A percentile compares a stretch with the other conserved stretches of the same genome.
phyloP scores from a whole-genome alignment of 257 asterid species.

The Primulina tabacum region DNA sequence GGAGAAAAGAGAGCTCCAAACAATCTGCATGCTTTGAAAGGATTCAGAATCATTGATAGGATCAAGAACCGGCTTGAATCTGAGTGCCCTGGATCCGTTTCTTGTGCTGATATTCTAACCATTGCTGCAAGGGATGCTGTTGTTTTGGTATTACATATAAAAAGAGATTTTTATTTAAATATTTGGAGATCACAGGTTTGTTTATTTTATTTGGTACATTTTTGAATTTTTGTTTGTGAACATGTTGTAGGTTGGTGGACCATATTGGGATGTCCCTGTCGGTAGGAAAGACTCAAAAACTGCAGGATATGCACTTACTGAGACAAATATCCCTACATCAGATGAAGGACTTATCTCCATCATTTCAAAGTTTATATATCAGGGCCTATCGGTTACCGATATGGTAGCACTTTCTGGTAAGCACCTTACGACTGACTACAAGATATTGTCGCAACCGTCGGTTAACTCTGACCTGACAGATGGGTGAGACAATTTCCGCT shows the following conservation, averaged over 20 bases:
- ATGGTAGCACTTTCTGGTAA: slow-evolving; percentile 94
- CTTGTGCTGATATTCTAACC: slow-evolving; percentile 91
- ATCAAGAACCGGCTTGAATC: slow-evolving; percentile 75
- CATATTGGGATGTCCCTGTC: slow-evolving; percentile 85
- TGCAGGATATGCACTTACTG: slow-evolving; percentile 63
- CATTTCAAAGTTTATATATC: slow-evolving; percentile 67
- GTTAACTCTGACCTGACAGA: too few relatives aligned
- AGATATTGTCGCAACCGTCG: too few relatives aligned
- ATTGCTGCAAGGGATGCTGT: slow-evolving; percentile 92
- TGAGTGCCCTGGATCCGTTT: slow-evolving; percentile 75
- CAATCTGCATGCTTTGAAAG: slow-evolving; percentile 63
- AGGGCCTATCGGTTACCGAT: slow-evolving; percentile 80
- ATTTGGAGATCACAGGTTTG: neutral
- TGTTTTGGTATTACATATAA: slow-evolving; percentile 44
- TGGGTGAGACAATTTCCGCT: too few relatives aligned
- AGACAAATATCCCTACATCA: slow-evolving; percentile 64
- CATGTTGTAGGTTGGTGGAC: slow-evolving; percentile 81
- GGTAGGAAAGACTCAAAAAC: slow-evolving; percentile 81
- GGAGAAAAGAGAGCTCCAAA: slow-evolving; percentile 75
- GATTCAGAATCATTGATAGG: slow-evolving; percentile 72
- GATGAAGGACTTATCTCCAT: slow-evolving; percentile 73
- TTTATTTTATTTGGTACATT: neutral
- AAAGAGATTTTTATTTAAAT: too few relatives aligned
- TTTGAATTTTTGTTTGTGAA: neutral
- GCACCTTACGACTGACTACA: neutral